Evolutionary conservation across 345 rosid genomes (phyloP).

Genomic region (Bruguiera parviflora): DNA sequence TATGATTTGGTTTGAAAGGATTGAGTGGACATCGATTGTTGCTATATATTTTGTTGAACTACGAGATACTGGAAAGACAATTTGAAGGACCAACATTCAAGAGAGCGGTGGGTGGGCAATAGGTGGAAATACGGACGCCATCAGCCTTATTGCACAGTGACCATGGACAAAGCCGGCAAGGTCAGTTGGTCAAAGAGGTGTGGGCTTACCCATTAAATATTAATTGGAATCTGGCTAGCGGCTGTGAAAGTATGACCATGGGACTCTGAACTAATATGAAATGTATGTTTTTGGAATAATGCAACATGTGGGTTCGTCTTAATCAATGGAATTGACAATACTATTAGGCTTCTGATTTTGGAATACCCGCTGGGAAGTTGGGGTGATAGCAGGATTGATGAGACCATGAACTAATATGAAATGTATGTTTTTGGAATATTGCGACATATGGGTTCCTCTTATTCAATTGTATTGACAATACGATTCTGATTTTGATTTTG

Average conservation of each 20-base stretch:
- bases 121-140: neutral
- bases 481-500: neutral
- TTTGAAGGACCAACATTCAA: neutral
- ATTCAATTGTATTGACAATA: conserved; percentile 8
- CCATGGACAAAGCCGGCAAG: neutral
- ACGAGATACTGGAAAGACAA: neutral
- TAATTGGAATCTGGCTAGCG: neutral
- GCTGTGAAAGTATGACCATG: conserved; percentile 5
- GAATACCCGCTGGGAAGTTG: neutral
- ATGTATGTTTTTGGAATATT: neutral
- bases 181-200: neutral
- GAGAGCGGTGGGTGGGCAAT: neutral
- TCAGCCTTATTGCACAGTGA: neutral
- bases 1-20: too few species aligned
- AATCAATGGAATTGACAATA: conserved; percentile 7
- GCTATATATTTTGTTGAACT: too few species aligned
- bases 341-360: neutral
- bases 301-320: neutral
- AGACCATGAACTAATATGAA: too few species aligned
- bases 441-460: neutral
- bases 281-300: neutral
- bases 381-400: too few species aligned
- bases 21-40: too few species aligned
- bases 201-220: neutral
- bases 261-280: neutral